Evolutionary conservation across 129 eudicot species (phyloP).

Genomic region (Kitagawia praeruptora): DNA sequence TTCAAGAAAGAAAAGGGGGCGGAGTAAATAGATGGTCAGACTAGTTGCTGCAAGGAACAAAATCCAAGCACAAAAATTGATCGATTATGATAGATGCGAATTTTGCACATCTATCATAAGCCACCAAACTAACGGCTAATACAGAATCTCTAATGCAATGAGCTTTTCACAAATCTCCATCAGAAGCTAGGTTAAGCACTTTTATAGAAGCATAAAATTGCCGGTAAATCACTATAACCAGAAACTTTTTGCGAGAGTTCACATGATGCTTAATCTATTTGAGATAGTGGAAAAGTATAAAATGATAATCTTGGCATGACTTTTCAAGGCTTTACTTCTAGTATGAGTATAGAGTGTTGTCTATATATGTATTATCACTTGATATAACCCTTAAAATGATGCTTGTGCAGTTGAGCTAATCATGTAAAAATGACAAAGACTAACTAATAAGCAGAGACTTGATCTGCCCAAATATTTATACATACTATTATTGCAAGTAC

Average conservation of each 20-base stretch:
- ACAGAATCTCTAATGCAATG: background rate
- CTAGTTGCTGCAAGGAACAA: background rate
- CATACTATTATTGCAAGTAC: slow-evolving; percentile 59
- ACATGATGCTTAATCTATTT: background rate
- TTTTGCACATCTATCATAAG: background rate
- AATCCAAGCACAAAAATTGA: background rate
- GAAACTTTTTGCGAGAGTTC: background rate
- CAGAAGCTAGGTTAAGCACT: background rate
- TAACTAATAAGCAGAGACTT: background rate
- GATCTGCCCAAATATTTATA: background rate
- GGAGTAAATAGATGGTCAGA: background rate
- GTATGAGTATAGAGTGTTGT: background rate
- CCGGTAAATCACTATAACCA: background rate
- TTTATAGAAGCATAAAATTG: background rate
- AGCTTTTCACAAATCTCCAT: background rate
- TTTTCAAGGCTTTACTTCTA: background rate
- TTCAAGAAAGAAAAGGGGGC: background rate
- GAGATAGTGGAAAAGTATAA: background rate
- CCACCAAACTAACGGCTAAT: background rate
- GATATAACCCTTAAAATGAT: background rate
- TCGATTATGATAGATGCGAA: background rate
- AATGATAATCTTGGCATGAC: background rate
- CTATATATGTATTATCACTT: background rate
- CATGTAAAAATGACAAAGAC: background rate
- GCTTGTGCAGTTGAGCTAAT: background rate